Conservation (phyloP, 345 rosid genomes). For the Rhizophora mangle region DNA sequence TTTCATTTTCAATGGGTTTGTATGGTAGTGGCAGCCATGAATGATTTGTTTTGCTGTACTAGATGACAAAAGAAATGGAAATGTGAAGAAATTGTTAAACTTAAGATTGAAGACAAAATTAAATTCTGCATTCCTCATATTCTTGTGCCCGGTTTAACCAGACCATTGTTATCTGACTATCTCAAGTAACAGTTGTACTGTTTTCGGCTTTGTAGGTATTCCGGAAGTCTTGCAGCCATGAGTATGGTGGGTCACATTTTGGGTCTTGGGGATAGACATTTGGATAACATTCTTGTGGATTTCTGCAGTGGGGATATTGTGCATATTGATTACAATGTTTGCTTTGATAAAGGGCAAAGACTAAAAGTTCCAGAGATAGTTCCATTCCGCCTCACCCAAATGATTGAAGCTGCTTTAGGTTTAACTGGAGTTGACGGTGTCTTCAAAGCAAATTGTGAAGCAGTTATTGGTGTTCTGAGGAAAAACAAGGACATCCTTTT, state of each 20-base stretch:
- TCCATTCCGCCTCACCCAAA: conserved; percentile 89
- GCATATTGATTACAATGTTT: conserved; percentile 91
- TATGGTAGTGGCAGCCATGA: neutral
- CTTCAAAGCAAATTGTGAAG: conserved; percentile 83
- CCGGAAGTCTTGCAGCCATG: conserved; percentile 94
- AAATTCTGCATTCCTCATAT: neutral
- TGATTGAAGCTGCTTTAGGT: conserved; percentile 80
- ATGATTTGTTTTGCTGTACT: conserved; percentile 2
- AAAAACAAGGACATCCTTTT: conserved; percentile 74
- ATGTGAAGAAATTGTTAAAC: neutral
- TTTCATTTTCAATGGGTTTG: too few relatives aligned
- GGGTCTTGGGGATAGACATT: conserved; percentile 92
- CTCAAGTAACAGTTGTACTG: neutral
- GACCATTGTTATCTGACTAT: neutral
- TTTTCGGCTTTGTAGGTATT: conserved; percentile 54
- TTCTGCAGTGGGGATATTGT: conserved; percentile 88
- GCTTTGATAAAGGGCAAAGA: conserved; percentile 91
- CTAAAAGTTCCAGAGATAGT: conserved; percentile 91
- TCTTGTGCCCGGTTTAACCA: neutral
- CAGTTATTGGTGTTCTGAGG: conserved; percentile 69
- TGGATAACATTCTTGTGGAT: conserved; percentile 90
- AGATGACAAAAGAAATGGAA: neutral
- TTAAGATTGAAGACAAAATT: neutral
- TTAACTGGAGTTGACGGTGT: conserved; percentile 85
- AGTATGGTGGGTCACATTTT: conserved; percentile 93